Conservation (phyloP, 306 rosid genomes). For the Quercus ilex region DNA sequence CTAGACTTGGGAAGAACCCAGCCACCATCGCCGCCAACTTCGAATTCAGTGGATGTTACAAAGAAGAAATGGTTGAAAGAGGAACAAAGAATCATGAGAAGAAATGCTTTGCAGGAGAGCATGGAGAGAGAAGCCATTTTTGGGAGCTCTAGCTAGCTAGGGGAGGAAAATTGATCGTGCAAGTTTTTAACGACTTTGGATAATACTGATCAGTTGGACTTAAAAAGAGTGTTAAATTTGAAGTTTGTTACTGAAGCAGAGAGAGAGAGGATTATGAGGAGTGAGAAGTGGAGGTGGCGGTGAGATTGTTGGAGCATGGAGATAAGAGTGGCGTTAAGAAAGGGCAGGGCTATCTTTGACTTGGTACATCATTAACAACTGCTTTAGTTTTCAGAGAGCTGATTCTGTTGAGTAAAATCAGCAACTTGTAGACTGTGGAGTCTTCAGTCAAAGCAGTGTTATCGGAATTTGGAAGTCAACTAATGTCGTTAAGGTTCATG, state of each 20-base stretch:
- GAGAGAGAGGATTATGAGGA: conserved; percentile 40
- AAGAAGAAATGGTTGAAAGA: conserved; percentile 12
- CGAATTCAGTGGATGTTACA: conserved; percentile 39
- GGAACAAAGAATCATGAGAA: conserved; percentile 28
- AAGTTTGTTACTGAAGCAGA: conserved; percentile 33
- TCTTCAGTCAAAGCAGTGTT: no score
- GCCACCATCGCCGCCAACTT: conserved; percentile 57
- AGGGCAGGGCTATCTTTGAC: conserved; percentile 32
- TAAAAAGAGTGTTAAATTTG: conserved; percentile 19
- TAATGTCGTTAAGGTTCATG: no score
- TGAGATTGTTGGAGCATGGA: not conserved
- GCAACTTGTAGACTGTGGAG: no score
- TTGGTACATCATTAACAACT: conserved; percentile 9
- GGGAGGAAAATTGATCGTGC: not conserved
- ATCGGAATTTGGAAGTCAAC: no score
- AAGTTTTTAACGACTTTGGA: not conserved
- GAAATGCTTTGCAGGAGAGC: conserved; percentile 15
- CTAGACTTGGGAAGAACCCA: conserved; percentile 62
- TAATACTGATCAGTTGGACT: conserved; percentile 9
- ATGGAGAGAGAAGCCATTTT: conserved; percentile 31
- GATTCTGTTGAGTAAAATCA: conserved; percentile 10
- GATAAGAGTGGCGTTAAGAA: not conserved
- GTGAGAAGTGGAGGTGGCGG: conserved; percentile 44
- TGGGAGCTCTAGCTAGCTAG: conserved; percentile 33
- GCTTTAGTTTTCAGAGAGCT: not conserved